Evolutionary conservation across 2,329 filamentous ascomycete genomes (phyloP).

Genomic region (Fonsecaea multimorphosa): DNA sequence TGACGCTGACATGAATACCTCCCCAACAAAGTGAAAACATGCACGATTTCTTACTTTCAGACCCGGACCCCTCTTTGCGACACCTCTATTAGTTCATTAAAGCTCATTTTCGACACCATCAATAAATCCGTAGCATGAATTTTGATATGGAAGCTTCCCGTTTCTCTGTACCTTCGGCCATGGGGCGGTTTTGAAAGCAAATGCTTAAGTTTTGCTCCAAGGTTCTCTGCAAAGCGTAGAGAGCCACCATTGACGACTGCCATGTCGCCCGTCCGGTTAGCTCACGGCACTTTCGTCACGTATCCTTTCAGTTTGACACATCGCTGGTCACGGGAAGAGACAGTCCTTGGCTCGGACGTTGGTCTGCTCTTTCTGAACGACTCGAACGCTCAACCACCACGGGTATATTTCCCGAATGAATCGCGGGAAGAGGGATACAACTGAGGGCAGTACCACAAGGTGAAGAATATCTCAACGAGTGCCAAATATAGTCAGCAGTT

Average conservation of each 20-base stretch:
- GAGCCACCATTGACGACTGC: too few species aligned
- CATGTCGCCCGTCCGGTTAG: too few species aligned
- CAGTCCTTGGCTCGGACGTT: too few species aligned
- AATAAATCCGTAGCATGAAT: background rate
- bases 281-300: too few species aligned
- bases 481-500: background rate
- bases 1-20: background rate
- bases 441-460: background rate
- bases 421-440: background rate
- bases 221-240: background rate
- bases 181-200: background rate
- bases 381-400: background rate
- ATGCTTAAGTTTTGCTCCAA: background rate
- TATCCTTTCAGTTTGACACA: too few species aligned
- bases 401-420: too few species aligned
- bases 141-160: background rate
- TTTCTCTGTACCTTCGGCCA: background rate
- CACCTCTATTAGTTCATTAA: background rate
- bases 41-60: background rate
- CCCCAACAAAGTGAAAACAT: background rate
- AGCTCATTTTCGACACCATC: background rate
- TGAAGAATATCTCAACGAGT: background rate
- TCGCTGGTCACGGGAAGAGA: too few species aligned
- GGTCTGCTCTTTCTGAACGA: too few species aligned
- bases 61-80: background rate